A percentile compares a stretch with the other conserved stretches of the same genome.
phyloP scores from a whole-genome alignment of 306 rosid genomes.

The Vigna trinervia region DNA sequence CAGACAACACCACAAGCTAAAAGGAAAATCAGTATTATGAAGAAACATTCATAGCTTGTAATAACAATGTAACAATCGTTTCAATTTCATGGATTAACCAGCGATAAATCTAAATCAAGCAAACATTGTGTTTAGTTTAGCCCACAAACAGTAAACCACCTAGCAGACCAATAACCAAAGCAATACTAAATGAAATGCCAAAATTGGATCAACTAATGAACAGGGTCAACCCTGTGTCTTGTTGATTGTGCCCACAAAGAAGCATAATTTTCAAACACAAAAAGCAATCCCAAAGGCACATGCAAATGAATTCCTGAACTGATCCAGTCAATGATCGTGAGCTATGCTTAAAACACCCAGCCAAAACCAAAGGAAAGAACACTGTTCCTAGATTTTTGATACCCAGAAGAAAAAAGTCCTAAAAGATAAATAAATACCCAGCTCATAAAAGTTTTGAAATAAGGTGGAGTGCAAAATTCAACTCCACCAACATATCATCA shows the following conservation, averaged over 20 bases:
- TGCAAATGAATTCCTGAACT: neutral
- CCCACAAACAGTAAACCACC: neutral
- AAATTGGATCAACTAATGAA: slow-evolving; percentile 7
- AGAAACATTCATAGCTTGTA: slow-evolving; percentile 10
- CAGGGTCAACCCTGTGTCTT: neutral
- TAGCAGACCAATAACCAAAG: slow-evolving; percentile 5
- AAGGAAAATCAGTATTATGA: neutral
- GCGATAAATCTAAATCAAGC: neutral
- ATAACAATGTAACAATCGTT: slow-evolving; percentile 17
- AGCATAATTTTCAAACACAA: neutral
- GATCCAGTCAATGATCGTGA: neutral
- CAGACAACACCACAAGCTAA: neutral
- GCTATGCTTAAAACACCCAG: neutral
- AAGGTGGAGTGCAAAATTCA: neutral
- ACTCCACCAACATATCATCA: neutral
- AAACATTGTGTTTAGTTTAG: slow-evolving; percentile 3
- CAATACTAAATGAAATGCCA: slow-evolving; percentile 5
- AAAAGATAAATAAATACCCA: neutral
- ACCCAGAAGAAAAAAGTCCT: neutral
- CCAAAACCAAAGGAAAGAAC: slow-evolving; percentile 5
- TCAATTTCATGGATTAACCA: slow-evolving; percentile 23
- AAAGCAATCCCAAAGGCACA: neutral
- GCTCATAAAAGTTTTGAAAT: neutral
- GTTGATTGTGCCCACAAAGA: neutral
- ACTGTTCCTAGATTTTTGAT: neutral